Evolutionary conservation across 1,284 basidiomycete genomes (phyloP).

Genomic region (Trichosporon sp.): DNA sequence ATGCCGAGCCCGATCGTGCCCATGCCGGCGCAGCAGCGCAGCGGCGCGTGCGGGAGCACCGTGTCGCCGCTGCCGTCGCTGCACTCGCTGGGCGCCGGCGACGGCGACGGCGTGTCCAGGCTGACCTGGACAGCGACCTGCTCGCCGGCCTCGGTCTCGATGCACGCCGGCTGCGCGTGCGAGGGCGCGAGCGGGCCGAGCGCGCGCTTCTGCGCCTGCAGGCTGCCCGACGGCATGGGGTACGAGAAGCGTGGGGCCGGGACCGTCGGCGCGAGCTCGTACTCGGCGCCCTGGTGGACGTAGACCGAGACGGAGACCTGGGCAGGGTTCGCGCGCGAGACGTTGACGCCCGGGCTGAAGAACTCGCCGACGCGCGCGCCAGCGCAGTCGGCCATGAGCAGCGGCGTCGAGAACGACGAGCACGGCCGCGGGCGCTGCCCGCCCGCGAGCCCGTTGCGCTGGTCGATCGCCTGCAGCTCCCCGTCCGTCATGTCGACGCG

Average conservation of each 20-base stretch:
- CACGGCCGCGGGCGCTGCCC: conserved; percentile 45
- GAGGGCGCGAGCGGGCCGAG: conserved; percentile 4
- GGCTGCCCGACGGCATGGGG: conserved; percentile 13
- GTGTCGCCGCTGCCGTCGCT: not conserved
- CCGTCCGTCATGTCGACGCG: conserved; percentile 42
- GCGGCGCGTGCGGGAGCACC: not conserved
- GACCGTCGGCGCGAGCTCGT: conserved; percentile 10
- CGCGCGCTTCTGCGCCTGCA: not conserved
- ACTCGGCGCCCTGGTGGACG: conserved; percentile 27
- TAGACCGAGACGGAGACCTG: conserved; percentile 41
- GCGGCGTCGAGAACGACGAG: conserved; percentile 14
- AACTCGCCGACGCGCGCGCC: conserved; percentile 29
- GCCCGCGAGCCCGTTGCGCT: conserved; percentile 33
- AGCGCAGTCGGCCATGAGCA: not conserved
- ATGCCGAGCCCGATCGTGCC: conserved; percentile 20
- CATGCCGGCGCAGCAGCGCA: conserved; percentile 12
- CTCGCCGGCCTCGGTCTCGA: not conserved
- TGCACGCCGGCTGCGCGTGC: not conserved
- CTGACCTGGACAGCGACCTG: not conserved
- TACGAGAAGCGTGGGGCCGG: conserved; percentile 18
- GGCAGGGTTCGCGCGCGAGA: conserved; percentile 28
- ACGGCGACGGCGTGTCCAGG: conserved; percentile 4
- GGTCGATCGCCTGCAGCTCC: conserved; percentile 42
- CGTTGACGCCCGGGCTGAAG: conserved; percentile 27
- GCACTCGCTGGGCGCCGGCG: not conserved